A percentile compares a stretch with the other conserved stretches of the same genome.
Conservation (phyloP, 2,329 filamentous ascomycete species). For the Alternaria triticina region DNA sequence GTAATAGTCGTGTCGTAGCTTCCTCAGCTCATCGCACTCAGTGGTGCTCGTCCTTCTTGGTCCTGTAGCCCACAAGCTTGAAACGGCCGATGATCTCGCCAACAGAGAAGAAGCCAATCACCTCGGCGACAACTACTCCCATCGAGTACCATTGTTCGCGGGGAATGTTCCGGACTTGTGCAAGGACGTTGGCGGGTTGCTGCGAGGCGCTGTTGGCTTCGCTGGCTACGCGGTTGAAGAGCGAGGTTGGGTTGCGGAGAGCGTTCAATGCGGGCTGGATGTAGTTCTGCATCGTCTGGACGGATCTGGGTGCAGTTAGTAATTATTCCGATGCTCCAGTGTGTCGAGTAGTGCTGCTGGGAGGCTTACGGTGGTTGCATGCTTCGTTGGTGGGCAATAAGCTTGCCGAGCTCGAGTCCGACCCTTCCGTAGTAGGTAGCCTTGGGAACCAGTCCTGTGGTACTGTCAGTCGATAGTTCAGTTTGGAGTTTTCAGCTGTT, state of each 20-base stretch:
- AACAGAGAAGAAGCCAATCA: constrained; percentile 95
- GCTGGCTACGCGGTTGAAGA: constrained; percentile 58
- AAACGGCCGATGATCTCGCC: constrained; percentile 95
- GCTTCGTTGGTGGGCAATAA: constrained; percentile 85
- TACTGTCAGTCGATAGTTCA: constrained; percentile 19
- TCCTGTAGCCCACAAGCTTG: constrained; percentile 88
- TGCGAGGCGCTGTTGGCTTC: constrained; percentile 51
- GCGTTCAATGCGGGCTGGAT: constrained; percentile 76
- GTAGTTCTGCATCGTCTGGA: constrained; percentile 85
- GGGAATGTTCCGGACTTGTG: constrained; percentile 72
- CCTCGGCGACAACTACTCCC: constrained; percentile 82
- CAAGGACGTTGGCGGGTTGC: constrained; percentile 62
- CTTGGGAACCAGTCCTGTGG: constrained; percentile 79
- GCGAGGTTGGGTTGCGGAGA: constrained; percentile 70
- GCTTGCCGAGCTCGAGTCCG: constrained; percentile 82
- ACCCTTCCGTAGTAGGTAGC: constrained; percentile 93
- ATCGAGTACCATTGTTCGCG: constrained; percentile 72
- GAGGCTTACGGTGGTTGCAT: constrained; percentile 90
- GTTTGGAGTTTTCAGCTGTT: neutral
- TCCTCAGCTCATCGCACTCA: constrained; percentile 23
- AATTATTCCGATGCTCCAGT: constrained; percentile 8
- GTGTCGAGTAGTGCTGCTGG: neutral
- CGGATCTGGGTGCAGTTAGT: constrained; percentile 62
- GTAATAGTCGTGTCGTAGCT: constrained; percentile 11
- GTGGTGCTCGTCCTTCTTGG: constrained; percentile 42